Conservation (phyloP, 257 asterid species). For the Solanum gracilifrons region DNA sequence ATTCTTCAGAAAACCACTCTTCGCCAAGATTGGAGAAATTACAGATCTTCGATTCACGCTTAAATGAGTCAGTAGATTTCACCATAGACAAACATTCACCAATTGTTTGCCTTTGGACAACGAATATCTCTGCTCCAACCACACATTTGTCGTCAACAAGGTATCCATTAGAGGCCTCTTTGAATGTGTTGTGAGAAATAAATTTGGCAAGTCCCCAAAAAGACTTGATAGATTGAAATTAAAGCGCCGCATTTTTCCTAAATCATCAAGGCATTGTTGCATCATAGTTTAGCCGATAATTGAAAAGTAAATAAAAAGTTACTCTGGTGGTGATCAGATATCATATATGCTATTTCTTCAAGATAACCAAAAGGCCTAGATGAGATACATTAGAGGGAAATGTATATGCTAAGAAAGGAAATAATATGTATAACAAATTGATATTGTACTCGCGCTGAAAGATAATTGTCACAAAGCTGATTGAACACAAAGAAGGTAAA, state of each 20-base stretch:
- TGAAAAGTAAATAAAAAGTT: no score
- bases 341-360: background rate
- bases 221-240: background rate
- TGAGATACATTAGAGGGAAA: background rate
- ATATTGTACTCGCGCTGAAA: background rate
- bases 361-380: background rate
- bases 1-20: background rate
- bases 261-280: background rate
- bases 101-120: background rate
- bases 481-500: constrained; percentile 7
- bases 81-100: constrained; percentile 1
- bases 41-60: background rate
- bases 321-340: no score
- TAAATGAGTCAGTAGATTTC: background rate
- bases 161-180: constrained; percentile 1
- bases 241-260: background rate
- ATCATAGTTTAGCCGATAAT: no score
- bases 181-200: background rate
- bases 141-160: background rate
- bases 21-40: background rate
- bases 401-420: background rate
- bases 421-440: background rate
- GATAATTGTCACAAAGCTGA: background rate
- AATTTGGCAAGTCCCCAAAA: constrained; percentile 12
- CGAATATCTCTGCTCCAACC: constrained; percentile 5